A percentile compares a stretch with the other conserved stretches of the same genome.
Conservation (phyloP, 768 basidiomycete genomes). For the Crassisporium funariophilum region DNA sequence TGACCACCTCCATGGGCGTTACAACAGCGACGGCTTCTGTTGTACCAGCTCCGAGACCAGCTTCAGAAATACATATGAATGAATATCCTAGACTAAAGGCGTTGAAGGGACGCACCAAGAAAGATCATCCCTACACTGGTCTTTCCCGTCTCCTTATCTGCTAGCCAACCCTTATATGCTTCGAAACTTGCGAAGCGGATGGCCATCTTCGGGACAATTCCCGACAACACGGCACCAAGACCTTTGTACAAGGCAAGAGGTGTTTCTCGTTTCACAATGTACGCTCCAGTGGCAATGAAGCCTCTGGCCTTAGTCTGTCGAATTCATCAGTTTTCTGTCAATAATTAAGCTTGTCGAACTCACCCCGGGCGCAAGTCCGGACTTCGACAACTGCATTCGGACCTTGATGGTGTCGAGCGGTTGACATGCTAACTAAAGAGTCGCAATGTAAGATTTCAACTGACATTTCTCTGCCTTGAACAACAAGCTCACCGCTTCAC, state of each 20-base stretch:
- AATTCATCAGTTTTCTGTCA: constrained; percentile 1
- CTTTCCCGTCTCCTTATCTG: constrained; percentile 75
- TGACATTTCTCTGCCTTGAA: background rate
- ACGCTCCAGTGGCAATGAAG: constrained; percentile 86
- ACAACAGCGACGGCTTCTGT: constrained; percentile 95
- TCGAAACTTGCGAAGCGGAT: constrained; percentile 99
- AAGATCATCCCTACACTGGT: constrained; percentile 83
- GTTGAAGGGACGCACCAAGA: constrained; percentile 58
- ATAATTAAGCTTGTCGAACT: constrained; percentile 34
- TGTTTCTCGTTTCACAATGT: constrained; percentile 89
- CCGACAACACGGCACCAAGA: constrained; percentile 92
- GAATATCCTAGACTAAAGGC: constrained; percentile 1
- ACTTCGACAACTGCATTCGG: constrained; percentile 96
- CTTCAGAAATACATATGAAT: constrained; percentile 38
- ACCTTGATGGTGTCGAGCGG: constrained; percentile 99
- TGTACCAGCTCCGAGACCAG: constrained; percentile 93
- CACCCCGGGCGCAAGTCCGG: constrained; percentile 81
- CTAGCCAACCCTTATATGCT: constrained; percentile 84
- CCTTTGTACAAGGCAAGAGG: constrained; percentile 97
- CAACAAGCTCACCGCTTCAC: constrained; percentile 74
- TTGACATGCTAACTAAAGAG: constrained; percentile 72
- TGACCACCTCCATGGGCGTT: constrained; percentile 99
- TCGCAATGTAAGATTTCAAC: background rate
- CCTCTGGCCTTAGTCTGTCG: constrained; percentile 86
- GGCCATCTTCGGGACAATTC: constrained; percentile 99